phyloP scores from a whole-genome alignment of 2,329 filamentous ascomycete genomes.

The Pseudogymnoascus sp. region DNA sequence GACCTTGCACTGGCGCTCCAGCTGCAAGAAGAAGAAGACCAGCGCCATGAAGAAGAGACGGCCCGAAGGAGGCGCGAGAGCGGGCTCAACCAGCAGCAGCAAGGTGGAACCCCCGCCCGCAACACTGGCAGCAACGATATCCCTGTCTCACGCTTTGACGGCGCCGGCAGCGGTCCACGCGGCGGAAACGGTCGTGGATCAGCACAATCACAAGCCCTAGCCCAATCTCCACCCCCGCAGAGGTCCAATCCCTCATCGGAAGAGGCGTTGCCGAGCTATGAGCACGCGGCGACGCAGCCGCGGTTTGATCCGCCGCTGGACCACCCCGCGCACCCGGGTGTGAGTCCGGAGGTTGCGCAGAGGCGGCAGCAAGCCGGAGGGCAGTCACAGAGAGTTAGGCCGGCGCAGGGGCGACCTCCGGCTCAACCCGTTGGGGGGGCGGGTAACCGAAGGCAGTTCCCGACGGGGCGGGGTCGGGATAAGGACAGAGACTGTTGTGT shows the following conservation, averaged over 20 bases:
- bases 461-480: conserved; percentile 17
- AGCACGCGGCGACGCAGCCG: conserved; percentile 51
- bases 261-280: conserved; percentile 55
- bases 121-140: conserved; percentile 19
- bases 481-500: conserved; percentile 36
- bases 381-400: neutral
- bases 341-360: conserved; percentile 19
- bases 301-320: conserved; percentile 43
- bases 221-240: neutral
- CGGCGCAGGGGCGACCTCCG: neutral
- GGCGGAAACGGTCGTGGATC: conserved; percentile 14
- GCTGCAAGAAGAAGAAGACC: conserved; percentile 89
- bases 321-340: conserved; percentile 34
- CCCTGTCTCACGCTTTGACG: conserved; percentile 22
- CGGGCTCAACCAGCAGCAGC: conserved; percentile 58
- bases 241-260: conserved; percentile 24
- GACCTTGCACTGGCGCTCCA: conserved; percentile 84
- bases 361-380: conserved; percentile 14
- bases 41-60: conserved; percentile 55
- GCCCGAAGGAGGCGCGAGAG: conserved; percentile 58
- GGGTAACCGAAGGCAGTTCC: neutral
- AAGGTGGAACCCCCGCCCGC: conserved; percentile 33
- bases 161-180: conserved; percentile 19
- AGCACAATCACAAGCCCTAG: conserved; percentile 28
- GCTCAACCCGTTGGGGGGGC: neutral